Evolutionary conservation across 2,329 filamentous ascomycete species (phyloP), one percentile per base, ranked within the genome.

Genomic region (Metarhizium anisopliae): DNA sequence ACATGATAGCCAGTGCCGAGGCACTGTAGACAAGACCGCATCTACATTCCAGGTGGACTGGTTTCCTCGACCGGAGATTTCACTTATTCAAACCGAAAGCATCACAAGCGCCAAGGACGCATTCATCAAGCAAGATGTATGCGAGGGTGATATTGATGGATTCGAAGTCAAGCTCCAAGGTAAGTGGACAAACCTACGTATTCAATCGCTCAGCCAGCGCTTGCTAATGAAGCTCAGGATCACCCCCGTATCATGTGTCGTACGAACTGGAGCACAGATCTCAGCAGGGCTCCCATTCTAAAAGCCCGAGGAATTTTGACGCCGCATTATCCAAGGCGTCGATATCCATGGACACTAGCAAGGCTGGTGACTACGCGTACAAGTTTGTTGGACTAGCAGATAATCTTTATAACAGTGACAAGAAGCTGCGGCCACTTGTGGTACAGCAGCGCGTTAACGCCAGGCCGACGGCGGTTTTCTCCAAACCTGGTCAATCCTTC

Each of bases 81-180:
- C 79, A 14, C 68, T 94, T 50, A 76, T 84, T 6, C 80, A 87
- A 58, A 82, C 82, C n/a, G 77, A 83, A 4, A 81, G 84, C 50
- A 77, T 89, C 50, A 75, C 75, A 16, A 57, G 62, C 11, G 74
- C 77, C 16, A 75, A 74, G 8, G 75, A 77, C 32, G 77, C 78
- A 38, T 88, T 86, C 66, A 68, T 85, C 62, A 95, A 95, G 70
- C 81, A 85, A 47, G 86, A 92, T 58, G 86, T 99, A 35, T 99
- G 94, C 66, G 92, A 99, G 73, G 93, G 93, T 35, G 93, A 97
- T 59, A 88, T 96, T 65, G 93, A 96, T 68, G 84, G 85, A 3
- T 85, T 96, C 55, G 91, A 96, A 65, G 76, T 99, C 54, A 80
- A 81, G 47, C 80, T 99, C 59, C 82, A 82, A 67, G 93, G 90